A percentile compares a stretch with the other conserved stretches of the same genome.
Conservation (phyloP, 176 grass and related monocot genomes). For the Eragrostis nindensis region DNA sequence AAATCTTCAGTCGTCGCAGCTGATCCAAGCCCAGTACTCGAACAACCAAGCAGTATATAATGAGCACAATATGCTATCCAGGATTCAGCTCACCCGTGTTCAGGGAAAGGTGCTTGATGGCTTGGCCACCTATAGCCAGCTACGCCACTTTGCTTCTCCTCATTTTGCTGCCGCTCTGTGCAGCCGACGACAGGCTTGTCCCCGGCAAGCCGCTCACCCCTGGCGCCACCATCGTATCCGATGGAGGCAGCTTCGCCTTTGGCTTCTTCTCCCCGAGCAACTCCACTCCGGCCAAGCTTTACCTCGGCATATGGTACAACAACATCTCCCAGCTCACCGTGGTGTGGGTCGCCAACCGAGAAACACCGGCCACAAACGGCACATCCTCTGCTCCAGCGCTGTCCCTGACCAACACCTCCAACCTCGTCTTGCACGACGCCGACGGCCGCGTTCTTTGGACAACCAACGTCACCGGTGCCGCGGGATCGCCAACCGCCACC, state of each 20-base stretch:
- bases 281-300: not conserved
- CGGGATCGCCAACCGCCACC: too few relatives aligned
- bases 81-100: too few relatives aligned
- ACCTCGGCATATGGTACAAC: conserved; percentile 34
- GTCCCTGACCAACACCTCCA: not conserved
- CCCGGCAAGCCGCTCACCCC: conserved; percentile 11
- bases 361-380: not conserved
- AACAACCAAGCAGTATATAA: too few relatives aligned
- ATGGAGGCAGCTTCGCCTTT: not conserved
- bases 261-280: conserved; percentile 7
- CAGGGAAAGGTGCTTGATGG: not conserved
- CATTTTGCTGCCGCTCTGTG: not conserved
- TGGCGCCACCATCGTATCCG: not conserved
- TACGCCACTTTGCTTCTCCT: not conserved
- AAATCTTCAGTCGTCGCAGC: too few relatives aligned
- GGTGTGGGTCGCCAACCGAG: conserved; percentile 19
- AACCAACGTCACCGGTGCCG: not conserved
- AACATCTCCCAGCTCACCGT: conserved; percentile 9
- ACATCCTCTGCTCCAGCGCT: not conserved
- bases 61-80: too few relatives aligned
- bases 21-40: too few relatives aligned
- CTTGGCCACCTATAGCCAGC: not conserved
- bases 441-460: not conserved
- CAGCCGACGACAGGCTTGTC: conserved; percentile 10
- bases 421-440: not conserved